A percentile compares a stretch with the other conserved stretches of the same genome.
These are phyloP conservation scores for Arctium minus DNA, from an alignment of 129 eudicot species.

Conservation along the genomic window DNA sequence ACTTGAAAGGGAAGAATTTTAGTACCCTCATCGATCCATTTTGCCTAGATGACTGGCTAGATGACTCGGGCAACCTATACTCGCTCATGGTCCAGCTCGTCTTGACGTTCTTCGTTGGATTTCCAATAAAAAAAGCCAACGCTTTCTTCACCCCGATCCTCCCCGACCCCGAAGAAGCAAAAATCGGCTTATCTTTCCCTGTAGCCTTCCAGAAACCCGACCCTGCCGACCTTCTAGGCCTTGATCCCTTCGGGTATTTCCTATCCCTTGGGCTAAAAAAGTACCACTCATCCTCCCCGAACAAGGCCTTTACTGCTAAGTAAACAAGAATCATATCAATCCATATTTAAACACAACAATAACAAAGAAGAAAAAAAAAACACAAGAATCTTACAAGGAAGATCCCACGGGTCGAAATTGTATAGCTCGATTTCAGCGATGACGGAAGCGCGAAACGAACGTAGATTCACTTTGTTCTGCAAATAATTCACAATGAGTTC, in stretches of 20 bases:
- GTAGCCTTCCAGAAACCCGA: slow-evolving; percentile 77
- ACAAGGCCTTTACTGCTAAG: slow-evolving; percentile 43
- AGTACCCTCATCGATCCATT: slow-evolving; percentile 69
- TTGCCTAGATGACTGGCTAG: slow-evolving; percentile 33
- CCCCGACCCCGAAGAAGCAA: slow-evolving; percentile 42
- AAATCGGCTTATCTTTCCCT: slow-evolving; percentile 56
- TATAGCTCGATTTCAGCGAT: slow-evolving; percentile 62
- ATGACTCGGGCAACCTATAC: slow-evolving; percentile 56
- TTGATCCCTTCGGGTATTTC: slow-evolving; percentile 61
- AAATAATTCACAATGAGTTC: slow-evolving; percentile 59
- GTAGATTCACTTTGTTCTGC: slow-evolving; percentile 38
- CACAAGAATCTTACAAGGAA: slow-evolving; percentile 44
- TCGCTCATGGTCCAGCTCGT: slow-evolving; percentile 75
- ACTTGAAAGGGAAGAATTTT: not conserved
- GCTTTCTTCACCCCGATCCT: slow-evolving; percentile 60
- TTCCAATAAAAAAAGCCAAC: slow-evolving; percentile 51
- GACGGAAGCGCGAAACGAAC: slow-evolving; percentile 41
- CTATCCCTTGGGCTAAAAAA: slow-evolving; percentile 67
- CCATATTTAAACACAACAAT: not conserved
- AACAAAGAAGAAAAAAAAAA: not conserved
- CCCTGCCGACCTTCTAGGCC: slow-evolving; percentile 60
- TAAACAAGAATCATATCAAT: not conserved
- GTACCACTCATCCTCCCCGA: slow-evolving; percentile 67
- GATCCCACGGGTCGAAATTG: slow-evolving; percentile 66
- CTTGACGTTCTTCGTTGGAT: slow-evolving; percentile 45